Percentiles rank a stretch among this genome's conserved stretches.
Evolutionary conservation across 805 yeast genomes (phyloP).

Genomic region (Grigorovia yakushimaensis): DNA sequence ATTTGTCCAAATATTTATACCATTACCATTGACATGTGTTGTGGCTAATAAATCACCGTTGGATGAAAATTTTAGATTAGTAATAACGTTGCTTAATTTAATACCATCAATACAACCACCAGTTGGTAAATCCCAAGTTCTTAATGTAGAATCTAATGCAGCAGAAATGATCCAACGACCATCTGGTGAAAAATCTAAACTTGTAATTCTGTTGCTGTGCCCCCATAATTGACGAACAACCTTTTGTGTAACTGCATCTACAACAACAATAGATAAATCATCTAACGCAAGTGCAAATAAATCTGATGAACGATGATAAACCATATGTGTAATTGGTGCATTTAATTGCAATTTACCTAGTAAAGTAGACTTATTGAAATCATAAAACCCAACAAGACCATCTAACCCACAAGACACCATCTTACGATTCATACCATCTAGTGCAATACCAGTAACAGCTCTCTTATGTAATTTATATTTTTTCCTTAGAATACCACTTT

Average conservation of each 20-base stretch:
- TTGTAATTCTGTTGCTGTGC: constrained; percentile 78
- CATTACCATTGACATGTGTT: constrained; percentile 81
- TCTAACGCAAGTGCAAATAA: constrained; percentile 79
- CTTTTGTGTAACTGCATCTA: constrained; percentile 73
- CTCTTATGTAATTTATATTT: constrained; percentile 61
- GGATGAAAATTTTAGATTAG: constrained; percentile 72
- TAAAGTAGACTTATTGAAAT: constrained; percentile 62
- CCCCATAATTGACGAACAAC: constrained; percentile 85
- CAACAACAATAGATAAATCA: constrained; percentile 70
- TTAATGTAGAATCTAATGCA: constrained; percentile 72
- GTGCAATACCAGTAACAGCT: constrained; percentile 77
- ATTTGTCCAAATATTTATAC: constrained; percentile 88
- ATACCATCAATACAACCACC: constrained; percentile 96
- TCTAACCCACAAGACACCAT: constrained; percentile 85
- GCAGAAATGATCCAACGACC: constrained; percentile 91
- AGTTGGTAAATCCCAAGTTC: constrained; percentile 97
- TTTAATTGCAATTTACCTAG: constrained; percentile 58
- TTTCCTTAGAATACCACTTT: constrained; percentile 77
- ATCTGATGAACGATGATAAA: constrained; percentile 75
- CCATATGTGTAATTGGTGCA: constrained; percentile 69
- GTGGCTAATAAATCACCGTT: constrained; percentile 87
- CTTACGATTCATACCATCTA: constrained; percentile 83
- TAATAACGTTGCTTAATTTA: constrained; percentile 65
- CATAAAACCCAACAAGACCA: constrained; percentile 79
- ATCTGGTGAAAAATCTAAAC: constrained; percentile 84